Percentiles rank a stretch among this genome's conserved stretches.
Evolutionary conservation across 2,329 filamentous ascomycete genomes (phyloP).

Genomic region (Botrytis fragariae): DNA sequence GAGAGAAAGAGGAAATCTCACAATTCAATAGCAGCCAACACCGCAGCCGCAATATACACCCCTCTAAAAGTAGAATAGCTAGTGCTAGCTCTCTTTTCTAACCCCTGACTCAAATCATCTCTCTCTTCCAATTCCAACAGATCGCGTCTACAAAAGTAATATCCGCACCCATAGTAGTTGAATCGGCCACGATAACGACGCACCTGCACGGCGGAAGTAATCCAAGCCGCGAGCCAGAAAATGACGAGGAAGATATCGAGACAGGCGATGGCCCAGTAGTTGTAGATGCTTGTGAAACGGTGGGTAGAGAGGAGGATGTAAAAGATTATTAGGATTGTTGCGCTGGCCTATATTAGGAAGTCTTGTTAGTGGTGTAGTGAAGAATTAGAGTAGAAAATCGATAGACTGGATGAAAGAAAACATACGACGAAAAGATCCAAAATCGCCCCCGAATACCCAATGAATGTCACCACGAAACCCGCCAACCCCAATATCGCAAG

Average conservation of each 20-base stretch:
- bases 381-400: too few relatives aligned
- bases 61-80: slow-evolving; percentile 1
- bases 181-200: neutral
- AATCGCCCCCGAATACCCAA: slow-evolving; percentile 7
- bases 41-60: slow-evolving; percentile 7
- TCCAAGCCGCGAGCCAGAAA: slow-evolving; percentile 16
- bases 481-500: slow-evolving; percentile 12
- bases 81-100: slow-evolving; percentile 2
- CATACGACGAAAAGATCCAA: slow-evolving; percentile 17
- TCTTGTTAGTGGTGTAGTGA: neutral
- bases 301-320: slow-evolving; percentile 11
- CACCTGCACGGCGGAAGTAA: neutral
- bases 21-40: slow-evolving; percentile 18
- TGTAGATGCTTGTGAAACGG: slow-evolving; percentile 12
- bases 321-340: slow-evolving; percentile 13
- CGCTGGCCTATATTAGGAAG: neutral
- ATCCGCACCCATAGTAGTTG: slow-evolving; percentile 4
- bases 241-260: slow-evolving; percentile 9
- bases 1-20: neutral
- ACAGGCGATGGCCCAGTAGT: slow-evolving; percentile 12
- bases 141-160: neutral
- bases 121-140: slow-evolving; percentile 9
- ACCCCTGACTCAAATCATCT: neutral
- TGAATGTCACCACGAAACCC: slow-evolving; percentile 14
- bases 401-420: too few relatives aligned